Conservation (phyloP, 805 yeast species). For the Lipomyces yamadae region DNA sequence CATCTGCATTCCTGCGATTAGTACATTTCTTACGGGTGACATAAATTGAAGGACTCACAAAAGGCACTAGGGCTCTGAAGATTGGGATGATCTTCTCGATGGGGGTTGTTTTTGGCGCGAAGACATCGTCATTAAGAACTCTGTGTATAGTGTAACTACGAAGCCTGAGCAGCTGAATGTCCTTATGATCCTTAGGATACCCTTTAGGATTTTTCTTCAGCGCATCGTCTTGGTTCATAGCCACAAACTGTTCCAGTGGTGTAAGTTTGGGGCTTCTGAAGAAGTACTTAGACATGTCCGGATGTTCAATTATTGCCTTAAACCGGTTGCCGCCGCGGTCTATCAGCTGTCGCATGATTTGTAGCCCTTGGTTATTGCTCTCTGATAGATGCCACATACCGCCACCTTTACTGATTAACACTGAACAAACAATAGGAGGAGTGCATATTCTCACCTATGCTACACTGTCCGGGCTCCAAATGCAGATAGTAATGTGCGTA, state of each 20-base stretch:
- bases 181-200: slow-evolving; percentile 33
- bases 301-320: slow-evolving; percentile 21
- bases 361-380: slow-evolving; percentile 29
- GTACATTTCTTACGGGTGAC: not conserved
- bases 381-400: slow-evolving; percentile 36
- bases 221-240: slow-evolving; percentile 37
- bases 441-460: slow-evolving; percentile 10
- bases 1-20: slow-evolving; percentile 14
- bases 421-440: not conserved
- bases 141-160: slow-evolving; percentile 30
- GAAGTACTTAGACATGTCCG: slow-evolving; percentile 18
- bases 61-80: slow-evolving; percentile 30
- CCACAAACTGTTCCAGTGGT: slow-evolving; percentile 32
- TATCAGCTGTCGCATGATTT: slow-evolving; percentile 26
- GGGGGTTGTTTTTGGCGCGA: slow-evolving; percentile 24
- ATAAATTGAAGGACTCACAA: slow-evolving; percentile 18
- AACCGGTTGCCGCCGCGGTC: slow-evolving; percentile 34
- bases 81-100: slow-evolving; percentile 20
- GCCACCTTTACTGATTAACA: slow-evolving; percentile 9
- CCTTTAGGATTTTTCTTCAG: slow-evolving; percentile 38
- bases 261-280: slow-evolving; percentile 16
- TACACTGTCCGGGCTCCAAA: slow-evolving; percentile 34
- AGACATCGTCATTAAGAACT: slow-evolving; percentile 16
- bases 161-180: slow-evolving; percentile 35
- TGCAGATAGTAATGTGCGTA: slow-evolving; percentile 39